Base-by-base conservation (phyloP, 2,329 filamentous ascomycete species). In the Blumeriella jaapii region DNA sequence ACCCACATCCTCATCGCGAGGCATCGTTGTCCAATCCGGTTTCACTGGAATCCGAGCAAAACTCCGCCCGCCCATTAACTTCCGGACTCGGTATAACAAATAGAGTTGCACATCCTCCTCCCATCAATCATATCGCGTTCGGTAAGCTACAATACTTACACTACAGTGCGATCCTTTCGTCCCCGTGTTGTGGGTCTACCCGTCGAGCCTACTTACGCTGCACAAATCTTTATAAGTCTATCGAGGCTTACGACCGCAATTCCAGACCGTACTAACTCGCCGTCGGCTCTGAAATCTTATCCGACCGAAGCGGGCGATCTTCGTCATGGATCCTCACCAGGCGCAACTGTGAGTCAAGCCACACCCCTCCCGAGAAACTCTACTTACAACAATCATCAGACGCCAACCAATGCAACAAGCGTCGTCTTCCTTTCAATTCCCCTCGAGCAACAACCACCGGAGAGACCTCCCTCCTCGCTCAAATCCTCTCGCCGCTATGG, bases 311-410 rank as follows among this genome's bases (percentile, higher is more conserved):
- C 44, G 35, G 42, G 42, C 40, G 36, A 47, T 51, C 50, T 49
- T 53, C 57, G 57, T 54, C 59, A 71, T 71, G 68, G 64, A 69
- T 51, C 59, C 65, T 44, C 61, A 56, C 51, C 65, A 70, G 50
- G 57, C 62, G 52, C 63, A 68, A 51, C 53, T 69, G 69, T 74
- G 68, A 57, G 68, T 52, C 46, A 33, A 51, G 46, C 45, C 45
- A 40, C 37, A 25, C 38, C 36, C 49, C 36, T 36, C 39, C 38
- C 46, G 41, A 43, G 41, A 46, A 48, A 32, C 40, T 38, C 41
- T 51, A 54, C 64, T 66, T 56, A 65, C 58, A 42, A 55, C 45
- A 38, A 45, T 40, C 45, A 40, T 51, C 35, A 68, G 65, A 53
- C 60, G 56, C 51, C 64, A 66, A 49, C 63, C 67, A 48, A 59